These are phyloP conservation scores for Talaromyces marneffei DNA, from an alignment of 2,329 filamentous ascomycete genomes.

Conservation along the genomic window DNA sequence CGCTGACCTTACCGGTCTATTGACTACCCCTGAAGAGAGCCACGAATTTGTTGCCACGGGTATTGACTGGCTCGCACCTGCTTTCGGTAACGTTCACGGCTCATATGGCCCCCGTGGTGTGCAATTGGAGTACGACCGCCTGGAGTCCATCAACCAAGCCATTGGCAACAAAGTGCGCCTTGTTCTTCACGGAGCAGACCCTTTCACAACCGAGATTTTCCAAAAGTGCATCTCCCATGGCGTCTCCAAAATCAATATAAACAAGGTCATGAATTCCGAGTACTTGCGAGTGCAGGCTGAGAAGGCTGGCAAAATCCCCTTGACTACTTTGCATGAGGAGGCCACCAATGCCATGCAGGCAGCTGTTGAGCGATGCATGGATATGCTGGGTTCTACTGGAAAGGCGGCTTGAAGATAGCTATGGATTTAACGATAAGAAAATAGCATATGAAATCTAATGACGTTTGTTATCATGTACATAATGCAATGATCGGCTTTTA, in stretches of 20 bases:
- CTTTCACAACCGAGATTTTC: constrained; percentile 51
- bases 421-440: neutral
- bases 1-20: constrained; percentile 54
- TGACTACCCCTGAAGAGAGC: constrained; percentile 65
- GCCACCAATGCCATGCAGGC: constrained; percentile 51
- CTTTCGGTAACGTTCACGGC: constrained; percentile 72
- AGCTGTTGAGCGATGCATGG: constrained; percentile 53
- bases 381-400: constrained; percentile 41
- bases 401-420: constrained; percentile 27
- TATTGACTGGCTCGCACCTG: constrained; percentile 68
- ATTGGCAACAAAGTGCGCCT: constrained; percentile 47
- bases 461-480: neutral
- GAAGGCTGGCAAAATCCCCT: constrained; percentile 46
- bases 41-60: constrained; percentile 65
- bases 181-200: constrained; percentile 56
- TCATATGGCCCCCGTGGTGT: constrained; percentile 63
- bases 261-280: constrained; percentile 52
- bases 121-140: constrained; percentile 54
- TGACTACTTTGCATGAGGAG: constrained; percentile 52
- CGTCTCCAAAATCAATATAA: constrained; percentile 54
- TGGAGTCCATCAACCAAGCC: constrained; percentile 45
- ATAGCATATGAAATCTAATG: neutral
- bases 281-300: constrained; percentile 45
- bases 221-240: constrained; percentile 50
- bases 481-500: neutral